Percentiles rank a stretch among this genome's conserved stretches.
These are phyloP conservation scores for Sclerotiophoma versabilis DNA, from an alignment of 2,329 filamentous ascomycete species.

Conservation along the genomic window DNA sequence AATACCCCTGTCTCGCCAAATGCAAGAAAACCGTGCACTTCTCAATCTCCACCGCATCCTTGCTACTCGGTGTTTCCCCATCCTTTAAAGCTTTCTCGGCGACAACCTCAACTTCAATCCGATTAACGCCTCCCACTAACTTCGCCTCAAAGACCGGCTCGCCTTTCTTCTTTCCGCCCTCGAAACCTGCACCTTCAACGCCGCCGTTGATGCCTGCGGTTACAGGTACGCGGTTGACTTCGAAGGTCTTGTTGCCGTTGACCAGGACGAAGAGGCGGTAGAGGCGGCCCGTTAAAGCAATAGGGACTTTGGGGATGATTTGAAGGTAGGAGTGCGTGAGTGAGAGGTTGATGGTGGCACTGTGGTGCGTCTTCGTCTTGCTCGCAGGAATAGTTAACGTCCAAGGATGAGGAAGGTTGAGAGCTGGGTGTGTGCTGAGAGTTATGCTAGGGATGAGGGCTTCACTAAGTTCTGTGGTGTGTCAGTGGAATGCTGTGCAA, in stretches of 20 bases:
- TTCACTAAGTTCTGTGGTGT: slow-evolving; percentile 51
- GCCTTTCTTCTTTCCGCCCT: slow-evolving; percentile 54
- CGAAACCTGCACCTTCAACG: slow-evolving; percentile 29
- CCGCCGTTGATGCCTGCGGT: slow-evolving; percentile 44
- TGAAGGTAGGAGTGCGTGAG: slow-evolving; percentile 73
- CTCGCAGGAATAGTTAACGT: slow-evolving; percentile 71
- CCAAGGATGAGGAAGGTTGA: slow-evolving; percentile 68
- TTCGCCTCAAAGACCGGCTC: slow-evolving; percentile 78
- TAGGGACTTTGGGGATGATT: slow-evolving; percentile 70
- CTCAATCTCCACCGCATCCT: slow-evolving; percentile 75
- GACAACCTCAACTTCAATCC: slow-evolving; percentile 79
- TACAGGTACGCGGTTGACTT: slow-evolving; percentile 62
- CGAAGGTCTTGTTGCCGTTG: slow-evolving; percentile 69
- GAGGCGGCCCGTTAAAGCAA: slow-evolving; percentile 70
- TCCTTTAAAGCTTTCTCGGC: slow-evolving; percentile 62
- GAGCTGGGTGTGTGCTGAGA: slow-evolving; percentile 71
- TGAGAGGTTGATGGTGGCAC: slow-evolving; percentile 74
- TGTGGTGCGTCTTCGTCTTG: slow-evolving; percentile 71
- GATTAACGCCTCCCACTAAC: slow-evolving; percentile 75
- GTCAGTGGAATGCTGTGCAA: slow-evolving; percentile 25
- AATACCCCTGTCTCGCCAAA: slow-evolving; percentile 58
- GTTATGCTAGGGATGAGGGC: slow-evolving; percentile 72
- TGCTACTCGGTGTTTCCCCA: slow-evolving; percentile 28
- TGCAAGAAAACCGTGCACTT: slow-evolving; percentile 79
- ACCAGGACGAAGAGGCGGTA: slow-evolving; percentile 79